Evolutionary conservation across 352 stramenopile species (phyloP).

Genomic region (Hyaloperonospora brassicae): DNA sequence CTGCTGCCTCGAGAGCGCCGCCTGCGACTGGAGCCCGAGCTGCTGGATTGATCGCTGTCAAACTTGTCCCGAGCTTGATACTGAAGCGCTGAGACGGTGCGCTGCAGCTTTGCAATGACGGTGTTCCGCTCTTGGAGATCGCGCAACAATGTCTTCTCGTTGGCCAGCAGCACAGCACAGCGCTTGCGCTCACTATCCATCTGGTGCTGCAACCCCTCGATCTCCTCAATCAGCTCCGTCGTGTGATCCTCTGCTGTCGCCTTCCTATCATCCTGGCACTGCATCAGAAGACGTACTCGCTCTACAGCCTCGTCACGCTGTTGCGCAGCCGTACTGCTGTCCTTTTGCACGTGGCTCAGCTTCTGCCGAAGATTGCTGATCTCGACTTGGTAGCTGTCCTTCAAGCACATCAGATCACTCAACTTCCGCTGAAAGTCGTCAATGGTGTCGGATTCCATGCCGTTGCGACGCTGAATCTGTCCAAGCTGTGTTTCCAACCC

Average conservation of each 20-base stretch:
- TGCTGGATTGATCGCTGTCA: constrained; percentile 14
- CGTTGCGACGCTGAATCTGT: constrained; percentile 18
- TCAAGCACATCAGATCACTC: constrained; percentile 34
- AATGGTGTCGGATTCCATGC: constrained; percentile 23
- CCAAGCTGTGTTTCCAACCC: constrained; percentile 35
- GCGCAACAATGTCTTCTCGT: constrained; percentile 63
- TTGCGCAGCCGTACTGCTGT: constrained; percentile 37
- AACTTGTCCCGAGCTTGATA: constrained; percentile 17
- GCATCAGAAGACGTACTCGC: constrained; percentile 42
- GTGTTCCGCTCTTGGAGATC: constrained; percentile 66
- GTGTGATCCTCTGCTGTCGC: constrained; percentile 54
- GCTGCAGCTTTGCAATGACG: constrained; percentile 45
- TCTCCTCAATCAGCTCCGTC: constrained; percentile 54
- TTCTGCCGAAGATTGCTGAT: constrained; percentile 33
- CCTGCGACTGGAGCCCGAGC: constrained; percentile 13
- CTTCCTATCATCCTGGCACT: constrained; percentile 64
- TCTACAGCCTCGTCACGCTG: constrained; percentile 56
- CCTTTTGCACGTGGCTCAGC: constrained; percentile 33
- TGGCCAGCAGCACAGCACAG: constrained; percentile 46
- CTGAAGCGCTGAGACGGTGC: constrained; percentile 31
- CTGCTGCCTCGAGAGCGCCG: constrained; percentile 22
- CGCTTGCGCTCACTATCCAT: constrained; percentile 61
- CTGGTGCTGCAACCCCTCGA: constrained; percentile 54
- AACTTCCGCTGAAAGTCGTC: constrained; percentile 38
- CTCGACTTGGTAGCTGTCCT: constrained; percentile 52